These are phyloP conservation scores for Fulvia fulva DNA, from an alignment of 2,329 filamentous ascomycete species.

Conservation along the genomic window DNA sequence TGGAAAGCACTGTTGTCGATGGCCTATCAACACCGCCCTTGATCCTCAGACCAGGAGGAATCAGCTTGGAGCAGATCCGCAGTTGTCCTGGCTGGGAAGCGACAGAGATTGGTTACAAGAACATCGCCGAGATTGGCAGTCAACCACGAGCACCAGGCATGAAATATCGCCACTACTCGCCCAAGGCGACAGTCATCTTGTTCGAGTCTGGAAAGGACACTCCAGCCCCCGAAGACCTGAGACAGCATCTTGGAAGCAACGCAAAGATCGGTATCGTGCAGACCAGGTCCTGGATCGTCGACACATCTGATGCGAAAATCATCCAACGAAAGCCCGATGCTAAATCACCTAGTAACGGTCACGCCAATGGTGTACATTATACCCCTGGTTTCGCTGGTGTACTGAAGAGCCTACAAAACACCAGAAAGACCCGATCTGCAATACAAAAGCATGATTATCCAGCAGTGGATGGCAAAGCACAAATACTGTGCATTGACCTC, in stretches of 20 bases:
- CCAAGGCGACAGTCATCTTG: slow-evolving; percentile 67
- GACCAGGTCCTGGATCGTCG: slow-evolving; percentile 34
- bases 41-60: slow-evolving; percentile 79
- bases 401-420: slow-evolving; percentile 20
- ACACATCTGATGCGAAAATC: neutral
- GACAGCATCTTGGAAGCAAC: slow-evolving; percentile 23
- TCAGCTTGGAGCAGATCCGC: slow-evolving; percentile 76
- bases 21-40: slow-evolving; percentile 76
- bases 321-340: neutral
- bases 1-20: slow-evolving; percentile 96
- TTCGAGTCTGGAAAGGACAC: slow-evolving; percentile 59
- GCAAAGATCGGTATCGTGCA: slow-evolving; percentile 39
- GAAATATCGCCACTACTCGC: slow-evolving; percentile 99
- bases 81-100: slow-evolving; percentile 74
- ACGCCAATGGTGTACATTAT: slow-evolving; percentile 22
- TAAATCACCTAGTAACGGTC: slow-evolving; percentile 12
- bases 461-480: slow-evolving; percentile 11
- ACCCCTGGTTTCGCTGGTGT: slow-evolving; percentile 27
- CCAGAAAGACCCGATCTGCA: slow-evolving; percentile 6
- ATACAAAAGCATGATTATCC: slow-evolving; percentile 7
- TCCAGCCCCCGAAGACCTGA: slow-evolving; percentile 29
- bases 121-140: slow-evolving; percentile 62
- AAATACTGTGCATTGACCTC: slow-evolving; percentile 66
- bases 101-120: slow-evolving; percentile 73
- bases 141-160: slow-evolving; percentile 85